Conservation (phyloP, 345 rosid species). For the Brassica napus region Da-Ae NC_063450.1:15572501-15573000, state of each 20-base stretch:
- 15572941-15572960: neutral
- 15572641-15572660: too few species aligned
- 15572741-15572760: neutral
- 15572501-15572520: too few species aligned
- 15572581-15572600: too few species aligned
- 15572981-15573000: neutral
- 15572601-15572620: too few species aligned
- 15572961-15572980: constrained; percentile 11
- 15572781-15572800: neutral
- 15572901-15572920: constrained; percentile 30
- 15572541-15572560: too few species aligned
- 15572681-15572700: too few species aligned
- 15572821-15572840: neutral
- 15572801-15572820: neutral
- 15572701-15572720: too few species aligned
- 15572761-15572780: too few species aligned
- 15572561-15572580: too few species aligned
- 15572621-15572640: too few species aligned
- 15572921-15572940: constrained; percentile 30
- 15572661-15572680: too few species aligned
- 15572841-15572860: neutral
- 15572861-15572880: constrained; percentile 22
- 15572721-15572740: too few species aligned
- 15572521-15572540: neutral
- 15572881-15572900: constrained; percentile 27